Conservation (phyloP, 2,329 filamentous ascomycete species). For the Cladophialophora exuberans region DNA sequence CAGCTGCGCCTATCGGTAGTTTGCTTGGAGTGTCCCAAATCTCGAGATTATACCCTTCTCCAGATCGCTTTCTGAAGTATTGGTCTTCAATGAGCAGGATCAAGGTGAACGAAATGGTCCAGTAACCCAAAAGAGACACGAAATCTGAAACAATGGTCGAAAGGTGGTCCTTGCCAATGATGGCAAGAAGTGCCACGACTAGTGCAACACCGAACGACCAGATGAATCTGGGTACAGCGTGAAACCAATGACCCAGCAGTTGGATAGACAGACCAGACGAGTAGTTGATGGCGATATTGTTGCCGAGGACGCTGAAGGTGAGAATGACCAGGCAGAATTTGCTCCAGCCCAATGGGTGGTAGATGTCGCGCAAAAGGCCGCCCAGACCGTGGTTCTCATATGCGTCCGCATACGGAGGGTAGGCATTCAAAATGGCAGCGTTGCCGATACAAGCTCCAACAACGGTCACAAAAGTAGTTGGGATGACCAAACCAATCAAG, state of each 20-base stretch:
- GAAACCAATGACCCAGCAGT: constrained; percentile 52
- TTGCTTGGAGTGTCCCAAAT: constrained; percentile 50
- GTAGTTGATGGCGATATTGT: constrained; percentile 49
- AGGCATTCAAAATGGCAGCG: constrained; percentile 40
- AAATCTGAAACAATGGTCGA: constrained; percentile 51
- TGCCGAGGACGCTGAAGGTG: constrained; percentile 36
- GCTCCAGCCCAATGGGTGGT: constrained; percentile 51
- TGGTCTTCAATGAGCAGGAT: constrained; percentile 52
- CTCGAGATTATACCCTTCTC: constrained; percentile 48
- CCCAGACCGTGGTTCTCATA: constrained; percentile 51
- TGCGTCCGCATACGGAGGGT: constrained; percentile 40
- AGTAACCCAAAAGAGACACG: constrained; percentile 51
- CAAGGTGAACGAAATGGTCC: constrained; percentile 51
- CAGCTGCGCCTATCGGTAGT: constrained; percentile 43
- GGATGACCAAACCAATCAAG: constrained; percentile 24
- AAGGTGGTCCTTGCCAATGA: constrained; percentile 48
- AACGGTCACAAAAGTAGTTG: constrained; percentile 45
- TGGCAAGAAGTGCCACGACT: constrained; percentile 47
- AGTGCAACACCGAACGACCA: constrained; percentile 51
- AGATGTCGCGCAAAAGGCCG: constrained; percentile 50
- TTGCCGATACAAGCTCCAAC: constrained; percentile 49
- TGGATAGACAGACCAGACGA: constrained; percentile 50
- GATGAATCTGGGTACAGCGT: constrained; percentile 56
- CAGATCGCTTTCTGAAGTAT: constrained; percentile 44
- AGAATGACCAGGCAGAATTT: constrained; percentile 48